Evolutionary conservation across 139 green algal species (phyloP).

Genomic region (Closterium sp.): DNA sequence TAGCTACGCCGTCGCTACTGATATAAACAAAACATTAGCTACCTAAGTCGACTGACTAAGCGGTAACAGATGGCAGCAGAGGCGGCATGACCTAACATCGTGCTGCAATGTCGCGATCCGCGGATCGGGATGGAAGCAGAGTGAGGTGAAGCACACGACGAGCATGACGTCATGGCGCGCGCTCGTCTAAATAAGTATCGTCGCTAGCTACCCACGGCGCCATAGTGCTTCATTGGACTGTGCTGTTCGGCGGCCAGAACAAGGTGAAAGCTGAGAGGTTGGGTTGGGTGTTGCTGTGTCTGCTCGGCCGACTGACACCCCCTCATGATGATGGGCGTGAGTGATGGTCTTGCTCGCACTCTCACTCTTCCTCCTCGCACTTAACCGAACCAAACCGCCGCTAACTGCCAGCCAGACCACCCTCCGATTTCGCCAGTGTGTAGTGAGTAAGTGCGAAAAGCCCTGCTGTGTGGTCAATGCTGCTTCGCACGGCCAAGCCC

Average conservation of each 20-base stretch:
- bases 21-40: neutral
- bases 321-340: too few relatives aligned
- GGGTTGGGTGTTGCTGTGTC: too few relatives aligned
- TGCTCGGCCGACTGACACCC: too few relatives aligned
- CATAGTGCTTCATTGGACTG: too few relatives aligned
- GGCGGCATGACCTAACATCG: neutral
- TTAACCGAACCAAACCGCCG: neutral
- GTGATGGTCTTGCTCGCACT: neutral
- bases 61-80: neutral
- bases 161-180: neutral
- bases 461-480: neutral
- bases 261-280: too few relatives aligned
- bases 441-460: neutral
- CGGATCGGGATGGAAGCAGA: neutral
- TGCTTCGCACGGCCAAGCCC: neutral
- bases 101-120: neutral
- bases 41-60: neutral
- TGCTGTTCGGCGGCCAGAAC: too few relatives aligned
- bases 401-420: too few relatives aligned
- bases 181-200: neutral
- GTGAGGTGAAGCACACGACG: too few relatives aligned
- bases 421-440: too few relatives aligned
- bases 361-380: neutral
- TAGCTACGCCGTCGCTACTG: neutral
- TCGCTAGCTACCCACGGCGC: too few relatives aligned